Evolutionary conservation across 2,329 filamentous ascomycete species (phyloP).

Genomic region (Nemania abortiva): DNA sequence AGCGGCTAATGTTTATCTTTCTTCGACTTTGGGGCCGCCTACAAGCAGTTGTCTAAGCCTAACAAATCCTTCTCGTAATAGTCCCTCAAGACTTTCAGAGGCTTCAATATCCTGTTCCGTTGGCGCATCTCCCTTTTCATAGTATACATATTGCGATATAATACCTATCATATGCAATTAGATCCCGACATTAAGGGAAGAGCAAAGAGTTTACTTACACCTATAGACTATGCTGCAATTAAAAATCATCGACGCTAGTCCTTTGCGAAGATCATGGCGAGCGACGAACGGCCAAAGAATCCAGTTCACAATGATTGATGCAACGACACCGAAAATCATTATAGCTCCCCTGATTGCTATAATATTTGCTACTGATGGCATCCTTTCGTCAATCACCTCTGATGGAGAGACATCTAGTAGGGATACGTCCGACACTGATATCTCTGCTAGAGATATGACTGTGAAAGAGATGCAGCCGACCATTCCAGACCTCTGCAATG

Average conservation of each 20-base stretch:
- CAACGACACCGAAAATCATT: constrained; percentile 65
- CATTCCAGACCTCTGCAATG: constrained; percentile 63
- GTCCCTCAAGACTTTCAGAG: constrained; percentile 70
- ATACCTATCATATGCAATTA: constrained; percentile 52
- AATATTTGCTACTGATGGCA: constrained; percentile 55
- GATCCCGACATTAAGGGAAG: constrained; percentile 5
- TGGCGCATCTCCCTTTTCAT: constrained; percentile 65
- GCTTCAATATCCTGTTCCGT: constrained; percentile 62
- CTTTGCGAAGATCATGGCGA: constrained; percentile 68
- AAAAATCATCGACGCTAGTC: constrained; percentile 67
- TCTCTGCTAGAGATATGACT: constrained; percentile 62
- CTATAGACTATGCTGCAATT: constrained; percentile 70
- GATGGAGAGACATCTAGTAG: constrained; percentile 61
- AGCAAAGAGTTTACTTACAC: constrained; percentile 50
- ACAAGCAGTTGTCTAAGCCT: constrained; percentile 68
- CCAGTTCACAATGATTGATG: constrained; percentile 69
- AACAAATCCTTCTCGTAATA: constrained; percentile 70
- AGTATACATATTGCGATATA: constrained; percentile 70
- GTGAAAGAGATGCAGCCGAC: constrained; percentile 70
- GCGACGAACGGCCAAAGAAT: constrained; percentile 72
- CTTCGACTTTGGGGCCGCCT: constrained; percentile 18
- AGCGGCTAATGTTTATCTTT: constrained; percentile 12
- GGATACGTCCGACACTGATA: constrained; percentile 39
- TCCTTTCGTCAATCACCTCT: constrained; percentile 51
- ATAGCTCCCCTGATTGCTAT: constrained; percentile 62